Evolutionary conservation across 495 filamentous ascomycete genomes (phyloP), one percentile per base, ranked within the genome.

Genomic region (Podospora pseudoanserina): DNA sequence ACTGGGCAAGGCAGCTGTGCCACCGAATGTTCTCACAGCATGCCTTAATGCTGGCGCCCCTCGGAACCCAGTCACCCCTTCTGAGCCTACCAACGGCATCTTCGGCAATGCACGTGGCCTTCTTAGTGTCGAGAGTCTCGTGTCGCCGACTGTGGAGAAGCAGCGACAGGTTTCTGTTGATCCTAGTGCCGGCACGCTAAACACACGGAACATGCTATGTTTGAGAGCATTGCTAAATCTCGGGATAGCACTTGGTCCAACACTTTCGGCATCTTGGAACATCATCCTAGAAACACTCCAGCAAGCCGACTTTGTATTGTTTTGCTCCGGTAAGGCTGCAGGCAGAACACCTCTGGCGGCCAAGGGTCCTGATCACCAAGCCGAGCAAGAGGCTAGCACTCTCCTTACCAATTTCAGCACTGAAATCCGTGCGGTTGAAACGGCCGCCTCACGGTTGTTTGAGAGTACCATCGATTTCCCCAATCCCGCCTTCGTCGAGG

Each of bases 231-330:
- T 98, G 16, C 82, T 99, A 3, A 97, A 99, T 71, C 80, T 99
- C 15, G 95, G 96, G 3, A 99, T 98, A 74, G 96, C 95, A 54
- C 80, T 99, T 6, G 95, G 95, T 0, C 92, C 95, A 5, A 94
- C 92, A 4, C 81, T 99, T 19, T 90, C 90, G 34, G 83, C 84
- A 19, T 91, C 94, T 27, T 98, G 94, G 92, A 87, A 87, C 1
- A 97, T 99, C 65, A 80, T 98, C 20, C 81, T 98, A 2, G 94
- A 97, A 70, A 96, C 93, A 0, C 81, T 98, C 5, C 91, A 96
- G 71, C 91, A 97, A 75, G 94, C 93, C 6, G 94, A 97, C 73
- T 86, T 94, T 60, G 86, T 97, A 16, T 83, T 97, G 63, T 91
- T 91, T 62, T 82, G 85, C 18, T 83, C 82, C 28, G 79, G 81